phyloP scores from a whole-genome alignment of 2,329 filamentous ascomycete genomes.

The Pyricularia sp. region DNA sequence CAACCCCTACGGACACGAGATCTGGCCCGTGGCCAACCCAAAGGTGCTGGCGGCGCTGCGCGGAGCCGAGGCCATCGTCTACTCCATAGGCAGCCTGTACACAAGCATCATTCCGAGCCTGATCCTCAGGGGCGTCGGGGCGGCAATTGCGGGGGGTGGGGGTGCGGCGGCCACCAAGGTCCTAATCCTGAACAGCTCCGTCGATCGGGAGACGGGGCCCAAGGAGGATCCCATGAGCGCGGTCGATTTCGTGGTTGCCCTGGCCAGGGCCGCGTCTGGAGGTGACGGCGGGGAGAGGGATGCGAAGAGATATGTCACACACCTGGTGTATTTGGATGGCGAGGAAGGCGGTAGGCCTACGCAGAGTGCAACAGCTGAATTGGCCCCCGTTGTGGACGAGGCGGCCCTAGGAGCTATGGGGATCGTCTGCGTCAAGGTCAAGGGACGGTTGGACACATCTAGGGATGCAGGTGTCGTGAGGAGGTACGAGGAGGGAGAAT shows the following conservation, averaged over 20 bases:
- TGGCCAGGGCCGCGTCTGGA: conserved; percentile 48
- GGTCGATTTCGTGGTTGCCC: conserved; percentile 68
- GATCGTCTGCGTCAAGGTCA: conserved; percentile 65
- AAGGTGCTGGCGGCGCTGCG: conserved; percentile 59
- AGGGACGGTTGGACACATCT: conserved; percentile 46
- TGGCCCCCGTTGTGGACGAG: conserved; percentile 57
- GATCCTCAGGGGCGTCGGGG: conserved; percentile 62
- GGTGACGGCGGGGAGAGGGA: conserved; percentile 20
- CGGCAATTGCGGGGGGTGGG: conserved; percentile 33
- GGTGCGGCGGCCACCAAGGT: conserved; percentile 51
- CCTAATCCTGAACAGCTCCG: conserved; percentile 68
- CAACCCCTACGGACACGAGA: conserved; percentile 96
- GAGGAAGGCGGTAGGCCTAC: background rate
- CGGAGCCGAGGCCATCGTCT: conserved; percentile 58
- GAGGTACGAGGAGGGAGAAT: conserved; percentile 62
- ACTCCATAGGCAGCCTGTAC: conserved; percentile 88
- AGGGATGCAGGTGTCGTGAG: conserved; percentile 25
- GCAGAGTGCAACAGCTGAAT: conserved; percentile 20
- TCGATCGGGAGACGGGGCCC: conserved; percentile 80
- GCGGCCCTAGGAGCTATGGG: conserved; percentile 50
- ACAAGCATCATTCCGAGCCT: conserved; percentile 78
- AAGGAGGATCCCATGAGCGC: conserved; percentile 52
- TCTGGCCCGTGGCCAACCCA: conserved; percentile 70
- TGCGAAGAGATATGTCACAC: conserved; percentile 62
- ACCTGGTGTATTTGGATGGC: conserved; percentile 68